Base-by-base conservation (phyloP, 78 protist genomes). In the slime mould (Dictyostelium discoideum) region DNA sequence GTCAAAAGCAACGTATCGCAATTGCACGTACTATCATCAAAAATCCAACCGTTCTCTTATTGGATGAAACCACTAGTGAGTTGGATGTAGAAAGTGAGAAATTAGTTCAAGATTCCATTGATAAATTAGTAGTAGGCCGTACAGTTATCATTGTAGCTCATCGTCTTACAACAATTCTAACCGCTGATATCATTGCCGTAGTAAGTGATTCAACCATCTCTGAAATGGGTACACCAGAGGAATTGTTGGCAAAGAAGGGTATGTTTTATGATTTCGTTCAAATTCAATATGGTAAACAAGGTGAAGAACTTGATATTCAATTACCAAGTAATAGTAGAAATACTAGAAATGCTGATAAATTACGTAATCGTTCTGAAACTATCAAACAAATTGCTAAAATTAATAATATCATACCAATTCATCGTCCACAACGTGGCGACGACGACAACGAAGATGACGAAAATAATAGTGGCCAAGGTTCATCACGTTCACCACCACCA, bases 31-130 rank as follows among this genome's bases (percentile, higher is more conserved):
- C 98, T 5, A 69, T 98, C 18, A 73, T 98, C 10, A 48, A 65
- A 44, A 48, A 98, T 29, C 98, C 99, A 72, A 65, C 94, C 8
- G 73, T 98, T 10, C 73, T 99, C 13, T 20, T 99, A 32, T 93
- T 98, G 5, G 99, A 98, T 89, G 99, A 98, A 89, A 99, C 99
- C 3, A 99, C 99, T 57, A 39, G 74, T 14, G 99, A 98, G 14
- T 95, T 98, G 32, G 99, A 98, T 92, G 92, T 98, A 0, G 97
- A 97, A 77, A 73, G 90, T 44, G 99, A 98, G 86, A 32, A 60
- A 13, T 60, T 97, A 16, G 99, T 98, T 42, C 97, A 95, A 74
- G 97, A 94, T 40, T 98, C 98, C 0, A 63, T 97, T 69, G 96
- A 96, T 29, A 22, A 60, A 1, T 29, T 92, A 11, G 90, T 85